Base-by-base conservation (phyloP, 2,329 filamentous ascomycete genomes). In the Diplocarpon rosae region DNA sequence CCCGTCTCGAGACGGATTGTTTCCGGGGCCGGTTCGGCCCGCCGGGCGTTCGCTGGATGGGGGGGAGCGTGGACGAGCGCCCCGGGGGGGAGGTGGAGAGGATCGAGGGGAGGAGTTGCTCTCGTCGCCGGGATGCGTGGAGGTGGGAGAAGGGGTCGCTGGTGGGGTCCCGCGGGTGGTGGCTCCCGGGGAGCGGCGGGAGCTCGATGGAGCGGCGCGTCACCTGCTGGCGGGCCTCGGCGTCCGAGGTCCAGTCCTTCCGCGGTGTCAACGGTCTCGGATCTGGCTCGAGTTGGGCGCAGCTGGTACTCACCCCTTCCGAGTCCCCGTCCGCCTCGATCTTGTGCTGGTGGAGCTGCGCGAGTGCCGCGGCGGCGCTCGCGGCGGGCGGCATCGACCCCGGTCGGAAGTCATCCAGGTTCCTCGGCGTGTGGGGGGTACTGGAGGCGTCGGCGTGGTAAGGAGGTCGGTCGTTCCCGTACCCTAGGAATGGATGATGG, bases 1-100 rank as follows among this genome's bases (percentile, higher is more conserved):
- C 78, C 54, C 83, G 79, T 63, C 93, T 88, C 7, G 83, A 83
- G 48, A 95, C 77, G 1, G 89, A 95, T 51, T 85, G 83, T 66
- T 94, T 95, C 52, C 88, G 78, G 34, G 86, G 81, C 45, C 88
- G 75, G 44, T 73, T 79, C 16, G 78, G 73, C 33, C 83, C 85
- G 32, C 85, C 69, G 34, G 30, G 30, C 11, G 79, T 74, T 47
- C 85, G 75, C 55, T 92, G 85, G 40, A 90, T 74, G 3, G 89
- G 87, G 24, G 89, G 88, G 17, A 95, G 72, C 0, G 88, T 95
- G 1, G 88, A 89, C 12, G 88, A 93, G 51, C 89, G 83, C 43
- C 83, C 86, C 6, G 87, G 84, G 1, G 88, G 89, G 9, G 89
- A 94, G 48, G 81, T 81, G 42, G 77, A 75, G 31, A 95, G 68